Percentiles rank a stretch among this genome's conserved stretches.
These are phyloP conservation scores for Pseudocercospora crystallina DNA, from an alignment of 2,329 filamentous ascomycete genomes.

Conservation along the genomic window DNA sequence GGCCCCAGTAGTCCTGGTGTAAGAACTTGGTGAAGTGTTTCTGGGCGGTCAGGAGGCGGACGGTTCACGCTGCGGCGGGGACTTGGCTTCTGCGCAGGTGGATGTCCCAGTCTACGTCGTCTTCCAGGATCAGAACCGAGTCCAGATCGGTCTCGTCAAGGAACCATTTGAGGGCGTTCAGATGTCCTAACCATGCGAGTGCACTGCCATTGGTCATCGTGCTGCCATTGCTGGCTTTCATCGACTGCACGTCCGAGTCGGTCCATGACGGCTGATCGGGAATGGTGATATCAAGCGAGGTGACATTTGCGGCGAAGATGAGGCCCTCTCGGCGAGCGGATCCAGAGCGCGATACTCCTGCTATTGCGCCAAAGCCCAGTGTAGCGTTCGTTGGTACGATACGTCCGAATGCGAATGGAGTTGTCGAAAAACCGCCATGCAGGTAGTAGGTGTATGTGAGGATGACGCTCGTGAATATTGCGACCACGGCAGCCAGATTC, in stretches of 20 bases:
- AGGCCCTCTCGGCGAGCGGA: constrained; percentile 38
- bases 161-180: constrained; percentile 42
- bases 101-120: constrained; percentile 49
- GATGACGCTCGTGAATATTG: too few relatives aligned
- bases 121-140: constrained; percentile 46
- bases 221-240: constrained; percentile 33
- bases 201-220: constrained; percentile 38
- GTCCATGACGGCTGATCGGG: constrained; percentile 41
- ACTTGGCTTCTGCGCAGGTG: constrained; percentile 45
- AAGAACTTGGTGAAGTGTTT: constrained; percentile 20
- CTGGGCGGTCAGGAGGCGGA: constrained; percentile 36
- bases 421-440: too few relatives aligned
- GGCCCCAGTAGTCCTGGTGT: constrained; percentile 40
- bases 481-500: too few relatives aligned
- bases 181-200: constrained; percentile 44
- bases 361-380: constrained; percentile 37
- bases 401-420: too few relatives aligned
- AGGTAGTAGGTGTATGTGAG: too few relatives aligned
- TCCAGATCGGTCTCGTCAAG: constrained; percentile 40
- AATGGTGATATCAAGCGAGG: constrained; percentile 39
- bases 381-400: background rate
- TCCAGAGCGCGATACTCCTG: constrained; percentile 38
- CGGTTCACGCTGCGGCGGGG: constrained; percentile 42
- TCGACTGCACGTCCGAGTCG: constrained; percentile 32
- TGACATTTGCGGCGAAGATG: constrained; percentile 40